Evolutionary conservation across 2,329 filamentous ascomycete genomes (phyloP).

Genomic region (Pleurostoma richardsiae): DNA sequence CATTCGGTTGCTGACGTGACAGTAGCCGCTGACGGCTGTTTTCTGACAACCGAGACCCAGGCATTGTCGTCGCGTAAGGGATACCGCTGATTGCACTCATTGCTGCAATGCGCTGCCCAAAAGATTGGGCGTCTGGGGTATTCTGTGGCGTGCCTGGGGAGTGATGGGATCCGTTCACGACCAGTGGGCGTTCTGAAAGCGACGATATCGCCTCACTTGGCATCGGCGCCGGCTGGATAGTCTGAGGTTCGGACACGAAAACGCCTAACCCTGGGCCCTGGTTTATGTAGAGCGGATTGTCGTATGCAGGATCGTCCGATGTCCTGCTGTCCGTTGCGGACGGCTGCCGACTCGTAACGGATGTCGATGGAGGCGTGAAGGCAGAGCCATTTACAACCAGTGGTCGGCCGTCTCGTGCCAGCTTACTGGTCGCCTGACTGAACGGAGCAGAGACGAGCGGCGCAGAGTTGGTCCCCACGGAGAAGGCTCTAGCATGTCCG

Average conservation of each 20-base stretch:
- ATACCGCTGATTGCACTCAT: conserved; percentile 14
- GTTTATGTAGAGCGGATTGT: conserved; percentile 30
- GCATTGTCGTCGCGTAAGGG: conserved; percentile 15
- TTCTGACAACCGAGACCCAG: conserved; percentile 24
- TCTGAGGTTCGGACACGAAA: conserved; percentile 13
- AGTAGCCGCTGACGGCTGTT: conserved; percentile 29
- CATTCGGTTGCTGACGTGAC: conserved; percentile 38
- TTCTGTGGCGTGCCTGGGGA: conserved; percentile 9
- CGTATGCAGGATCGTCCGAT: conserved; percentile 22
- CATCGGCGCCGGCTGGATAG: conserved; percentile 11
- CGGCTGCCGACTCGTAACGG: conserved; percentile 18
- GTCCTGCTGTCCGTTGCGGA: conserved; percentile 17
- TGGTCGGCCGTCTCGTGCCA: conserved; percentile 24
- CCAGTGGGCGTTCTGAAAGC: conserved; percentile 37
- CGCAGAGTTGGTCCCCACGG: conserved; percentile 31
- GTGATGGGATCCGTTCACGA: conserved; percentile 43
- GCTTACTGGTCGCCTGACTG: conserved; percentile 24
- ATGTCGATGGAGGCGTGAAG: conserved; percentile 18
- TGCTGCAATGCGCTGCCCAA: conserved; percentile 22
- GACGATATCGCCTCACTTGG: conserved; percentile 17
- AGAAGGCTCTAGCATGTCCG: conserved; percentile 41
- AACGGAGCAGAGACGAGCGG: conserved; percentile 34
- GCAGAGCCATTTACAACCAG: conserved; percentile 37
- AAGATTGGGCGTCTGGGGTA: conserved; percentile 15
- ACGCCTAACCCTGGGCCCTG: conserved; percentile 20